These are phyloP conservation scores for Yamadazyma takamatsuzukensis DNA, from an alignment of 805 yeast species.

Conservation along the genomic window DNA sequence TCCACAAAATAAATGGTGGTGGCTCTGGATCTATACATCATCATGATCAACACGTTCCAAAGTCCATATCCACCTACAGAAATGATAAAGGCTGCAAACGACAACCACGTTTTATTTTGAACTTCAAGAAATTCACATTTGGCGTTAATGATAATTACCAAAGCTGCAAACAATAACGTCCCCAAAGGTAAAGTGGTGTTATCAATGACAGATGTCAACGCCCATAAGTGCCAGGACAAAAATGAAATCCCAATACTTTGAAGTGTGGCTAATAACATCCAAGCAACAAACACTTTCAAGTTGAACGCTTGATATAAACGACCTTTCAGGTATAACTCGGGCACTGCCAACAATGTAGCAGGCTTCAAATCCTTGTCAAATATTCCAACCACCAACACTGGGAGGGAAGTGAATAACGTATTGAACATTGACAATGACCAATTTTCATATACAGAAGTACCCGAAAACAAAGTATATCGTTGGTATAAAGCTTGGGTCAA, in stretches of 20 bases:
- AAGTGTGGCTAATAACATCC: slow-evolving; percentile 75
- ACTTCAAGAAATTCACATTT: slow-evolving; percentile 82
- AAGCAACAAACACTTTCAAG: slow-evolving; percentile 60
- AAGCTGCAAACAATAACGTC: slow-evolving; percentile 65
- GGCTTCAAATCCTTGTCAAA: slow-evolving; percentile 89
- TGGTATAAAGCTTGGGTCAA: slow-evolving; percentile 86
- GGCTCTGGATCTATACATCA: slow-evolving; percentile 52
- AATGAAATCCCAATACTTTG: slow-evolving; percentile 74
- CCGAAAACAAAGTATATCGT: slow-evolving; percentile 82
- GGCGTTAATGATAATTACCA: slow-evolving; percentile 68
- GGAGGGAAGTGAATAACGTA: slow-evolving; percentile 88
- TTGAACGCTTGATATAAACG: slow-evolving; percentile 73
- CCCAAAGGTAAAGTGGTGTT: slow-evolving; percentile 83
- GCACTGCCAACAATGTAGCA: slow-evolving; percentile 83
- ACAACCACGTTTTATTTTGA: slow-evolving; percentile 66
- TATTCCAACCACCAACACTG: slow-evolving; percentile 92
- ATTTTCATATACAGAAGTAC: slow-evolving; percentile 88
- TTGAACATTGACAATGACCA: slow-evolving; percentile 98
- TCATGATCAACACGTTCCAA: slow-evolving; percentile 79
- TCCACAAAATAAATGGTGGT: slow-evolving; percentile 66
- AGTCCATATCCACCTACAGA: slow-evolving; percentile 82
- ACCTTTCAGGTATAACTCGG: slow-evolving; percentile 82
- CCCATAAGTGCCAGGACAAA: slow-evolving; percentile 65
- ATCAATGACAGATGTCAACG: slow-evolving; percentile 61
- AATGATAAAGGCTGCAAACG: slow-evolving; percentile 59